These are phyloP conservation scores for Licmophora abbreviata DNA, from an alignment of 108 stramenopile genomes.

Conservation along the genomic window DNA sequence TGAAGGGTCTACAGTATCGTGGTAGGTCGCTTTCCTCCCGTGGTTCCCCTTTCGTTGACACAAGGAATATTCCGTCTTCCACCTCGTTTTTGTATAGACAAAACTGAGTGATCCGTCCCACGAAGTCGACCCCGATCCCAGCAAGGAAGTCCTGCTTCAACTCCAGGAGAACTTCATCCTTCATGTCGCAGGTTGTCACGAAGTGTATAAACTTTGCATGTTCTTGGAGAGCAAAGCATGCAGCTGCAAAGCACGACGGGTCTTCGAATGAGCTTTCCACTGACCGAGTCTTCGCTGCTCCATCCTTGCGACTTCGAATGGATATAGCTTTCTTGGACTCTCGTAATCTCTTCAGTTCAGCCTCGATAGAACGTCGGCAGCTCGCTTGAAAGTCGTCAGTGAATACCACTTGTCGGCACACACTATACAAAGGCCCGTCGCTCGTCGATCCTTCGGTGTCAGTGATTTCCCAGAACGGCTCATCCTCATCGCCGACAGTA, in stretches of 20 bases:
- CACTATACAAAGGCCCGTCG: background rate
- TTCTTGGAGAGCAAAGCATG: constrained; percentile 28
- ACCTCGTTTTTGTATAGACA: constrained; percentile 23
- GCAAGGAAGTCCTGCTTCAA: constrained; percentile 17
- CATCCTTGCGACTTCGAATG: constrained; percentile 15
- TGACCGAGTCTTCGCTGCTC: constrained; percentile 14
- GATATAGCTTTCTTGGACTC: constrained; percentile 10
- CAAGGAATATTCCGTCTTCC: background rate
- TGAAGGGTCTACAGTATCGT: constrained; percentile 16
- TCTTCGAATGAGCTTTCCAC: constrained; percentile 31
- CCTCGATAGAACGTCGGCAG: constrained; percentile 13
- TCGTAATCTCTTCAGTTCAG: constrained; percentile 17
- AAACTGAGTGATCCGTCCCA: constrained; percentile 32
- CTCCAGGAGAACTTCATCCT: constrained; percentile 5
- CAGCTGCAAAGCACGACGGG: constrained; percentile 10
- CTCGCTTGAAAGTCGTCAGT: constrained; percentile 5
- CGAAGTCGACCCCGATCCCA: constrained; percentile 29
- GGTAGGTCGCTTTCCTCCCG: constrained; percentile 6
- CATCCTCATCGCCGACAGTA: background rate
- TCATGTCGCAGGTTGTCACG: background rate
- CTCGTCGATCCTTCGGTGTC: too few relatives aligned
- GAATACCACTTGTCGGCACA: constrained; percentile 17
- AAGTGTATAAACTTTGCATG: constrained; percentile 18
- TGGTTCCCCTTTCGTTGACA: background rate
- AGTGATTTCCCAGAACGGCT: background rate